A percentile compares a stretch with the other conserved stretches of the same genome.
These are phyloP conservation scores for Leishmania mexicana DNA, from an alignment of 208 protist species.

Conservation along the genomic window DNA sequence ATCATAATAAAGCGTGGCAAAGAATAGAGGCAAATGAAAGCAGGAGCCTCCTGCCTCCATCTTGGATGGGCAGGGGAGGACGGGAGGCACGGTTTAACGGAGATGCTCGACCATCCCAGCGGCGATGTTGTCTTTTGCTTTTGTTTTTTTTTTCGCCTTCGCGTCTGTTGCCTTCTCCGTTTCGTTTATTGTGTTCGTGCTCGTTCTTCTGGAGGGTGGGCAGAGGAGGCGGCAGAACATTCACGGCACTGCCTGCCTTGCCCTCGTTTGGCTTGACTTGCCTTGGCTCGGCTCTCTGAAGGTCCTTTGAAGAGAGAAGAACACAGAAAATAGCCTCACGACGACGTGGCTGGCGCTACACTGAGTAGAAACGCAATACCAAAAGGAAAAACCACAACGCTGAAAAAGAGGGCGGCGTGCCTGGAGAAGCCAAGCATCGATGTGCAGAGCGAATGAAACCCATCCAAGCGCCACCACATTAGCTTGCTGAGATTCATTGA, in stretches of 20 bases:
- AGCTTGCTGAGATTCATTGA: not conserved
- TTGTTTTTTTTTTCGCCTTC: too few relatives aligned
- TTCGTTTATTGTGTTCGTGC: not conserved
- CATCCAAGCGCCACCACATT: not conserved
- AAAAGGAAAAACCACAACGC: not conserved
- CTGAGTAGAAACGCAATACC: not conserved
- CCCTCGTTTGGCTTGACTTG: not conserved
- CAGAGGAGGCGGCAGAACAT: not conserved
- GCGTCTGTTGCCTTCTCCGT: too few relatives aligned
- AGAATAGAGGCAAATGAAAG: not conserved
- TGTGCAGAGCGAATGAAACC: not conserved
- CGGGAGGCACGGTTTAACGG: not conserved
- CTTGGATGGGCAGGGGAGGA: not conserved
- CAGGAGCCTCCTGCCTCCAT: not conserved
- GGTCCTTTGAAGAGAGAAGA: not conserved
- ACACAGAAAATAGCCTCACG: not conserved
- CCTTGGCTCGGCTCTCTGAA: too few relatives aligned
- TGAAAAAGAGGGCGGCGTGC: not conserved
- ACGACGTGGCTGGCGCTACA: too few relatives aligned
- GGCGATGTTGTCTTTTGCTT: too few relatives aligned
- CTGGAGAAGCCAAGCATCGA: not conserved
- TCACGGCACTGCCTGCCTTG: not conserved
- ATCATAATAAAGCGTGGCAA: not conserved
- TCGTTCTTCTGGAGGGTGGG: not conserved
- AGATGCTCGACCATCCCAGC: not conserved